phyloP scores from a whole-genome alignment of 2,329 filamentous ascomycete genomes.

The Didymosphaeria variabile region DNA sequence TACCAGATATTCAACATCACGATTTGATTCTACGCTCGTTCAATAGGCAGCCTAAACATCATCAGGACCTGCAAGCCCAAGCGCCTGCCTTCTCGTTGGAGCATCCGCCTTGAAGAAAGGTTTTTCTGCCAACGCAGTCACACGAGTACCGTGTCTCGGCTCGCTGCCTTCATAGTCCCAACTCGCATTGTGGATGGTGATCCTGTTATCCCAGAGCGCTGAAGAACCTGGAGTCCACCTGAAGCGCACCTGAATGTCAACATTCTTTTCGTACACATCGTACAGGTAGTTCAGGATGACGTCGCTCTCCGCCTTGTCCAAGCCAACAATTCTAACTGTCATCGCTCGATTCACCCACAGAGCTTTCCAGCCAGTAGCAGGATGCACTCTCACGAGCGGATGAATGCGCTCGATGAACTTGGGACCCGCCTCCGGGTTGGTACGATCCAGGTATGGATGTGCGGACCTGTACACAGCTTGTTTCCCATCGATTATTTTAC shows the following conservation, averaged over 20 bases:
- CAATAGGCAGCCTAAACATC: constrained; percentile 55
- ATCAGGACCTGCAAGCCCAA: constrained; percentile 69
- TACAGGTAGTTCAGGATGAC: constrained; percentile 72
- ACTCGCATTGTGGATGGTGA: constrained; percentile 77
- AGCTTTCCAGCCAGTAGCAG: constrained; percentile 77
- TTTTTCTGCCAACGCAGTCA: constrained; percentile 75
- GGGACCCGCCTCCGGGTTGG: constrained; percentile 68
- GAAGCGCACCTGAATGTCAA: constrained; percentile 77
- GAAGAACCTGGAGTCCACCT: constrained; percentile 73
- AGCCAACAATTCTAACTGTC: constrained; percentile 72
- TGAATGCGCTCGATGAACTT: constrained; percentile 73
- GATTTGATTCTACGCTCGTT: not conserved
- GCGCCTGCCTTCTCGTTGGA: constrained; percentile 71
- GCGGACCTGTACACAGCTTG: constrained; percentile 72
- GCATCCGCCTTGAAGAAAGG: constrained; percentile 72
- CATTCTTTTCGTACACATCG: constrained; percentile 73
- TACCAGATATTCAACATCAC: not conserved
- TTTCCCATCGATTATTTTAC: constrained; percentile 73
- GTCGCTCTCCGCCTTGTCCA: constrained; percentile 75
- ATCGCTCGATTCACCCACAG: constrained; percentile 76
- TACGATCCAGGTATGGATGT: constrained; percentile 72
- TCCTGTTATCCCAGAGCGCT: constrained; percentile 77
- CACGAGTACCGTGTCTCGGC: constrained; percentile 75
- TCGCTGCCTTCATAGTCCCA: constrained; percentile 76
- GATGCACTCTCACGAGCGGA: constrained; percentile 74